A percentile compares a stretch with the other conserved stretches of the same genome.
Evolutionary conservation across 1,284 basidiomycete species (phyloP).

Genomic region (Calocybe gambosa): DNA sequence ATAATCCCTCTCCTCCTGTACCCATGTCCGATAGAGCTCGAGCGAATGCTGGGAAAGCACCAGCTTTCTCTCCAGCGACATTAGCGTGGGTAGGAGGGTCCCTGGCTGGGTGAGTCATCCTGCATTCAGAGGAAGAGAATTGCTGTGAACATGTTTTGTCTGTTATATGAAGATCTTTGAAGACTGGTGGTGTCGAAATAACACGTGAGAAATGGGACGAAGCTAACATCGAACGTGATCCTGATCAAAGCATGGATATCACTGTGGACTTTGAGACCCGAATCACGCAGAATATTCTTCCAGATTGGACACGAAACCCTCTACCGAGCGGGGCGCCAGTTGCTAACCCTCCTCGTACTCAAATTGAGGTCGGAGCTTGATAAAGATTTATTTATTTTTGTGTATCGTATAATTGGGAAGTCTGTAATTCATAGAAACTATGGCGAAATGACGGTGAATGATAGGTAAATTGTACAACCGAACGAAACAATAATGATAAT

Average conservation of each 20-base stretch:
- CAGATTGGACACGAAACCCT: slow-evolving; percentile 74
- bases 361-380: slow-evolving; percentile 17
- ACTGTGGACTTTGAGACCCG: slow-evolving; percentile 32
- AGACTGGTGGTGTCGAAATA: slow-evolving; percentile 79
- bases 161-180: slow-evolving; percentile 46
- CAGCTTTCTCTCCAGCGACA: slow-evolving; percentile 74
- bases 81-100: slow-evolving; percentile 93
- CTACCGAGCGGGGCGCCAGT: slow-evolving; percentile 57
- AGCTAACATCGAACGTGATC: slow-evolving; percentile 41
- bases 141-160: slow-evolving; percentile 7
- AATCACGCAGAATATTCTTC: slow-evolving; percentile 43
- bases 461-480: slow-evolving; percentile 1
- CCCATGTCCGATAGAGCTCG: slow-evolving; percentile 38
- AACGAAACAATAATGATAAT: slow-evolving; percentile 7
- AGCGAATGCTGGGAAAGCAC: slow-evolving; percentile 72
- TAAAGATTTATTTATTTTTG: too few species aligned
- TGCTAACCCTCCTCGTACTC: slow-evolving; percentile 25
- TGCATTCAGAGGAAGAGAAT: neutral
- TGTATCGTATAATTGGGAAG: neutral
- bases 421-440: slow-evolving; percentile 5
- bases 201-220: slow-evolving; percentile 82
- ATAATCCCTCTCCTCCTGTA: slow-evolving; percentile 63
- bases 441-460: slow-evolving; percentile 3
- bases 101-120: slow-evolving; percentile 71
- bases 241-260: slow-evolving; percentile 37